These are phyloP conservation scores for Apiospora phragmitis DNA, from an alignment of 2,329 filamentous ascomycete species.

Conservation along the genomic window DNA sequence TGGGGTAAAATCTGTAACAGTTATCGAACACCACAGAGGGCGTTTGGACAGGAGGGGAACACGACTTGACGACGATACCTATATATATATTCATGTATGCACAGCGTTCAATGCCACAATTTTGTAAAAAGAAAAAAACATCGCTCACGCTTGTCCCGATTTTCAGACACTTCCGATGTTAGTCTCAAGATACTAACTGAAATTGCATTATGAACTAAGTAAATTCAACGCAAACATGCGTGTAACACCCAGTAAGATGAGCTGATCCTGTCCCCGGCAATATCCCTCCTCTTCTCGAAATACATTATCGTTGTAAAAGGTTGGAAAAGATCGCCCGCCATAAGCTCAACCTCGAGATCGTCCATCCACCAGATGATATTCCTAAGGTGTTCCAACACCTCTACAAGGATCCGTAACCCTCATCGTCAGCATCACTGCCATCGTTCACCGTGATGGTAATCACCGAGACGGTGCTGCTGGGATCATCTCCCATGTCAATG, in stretches of 20 bases:
- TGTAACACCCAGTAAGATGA: background rate
- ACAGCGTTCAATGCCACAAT: background rate
- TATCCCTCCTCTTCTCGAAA: background rate
- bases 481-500: background rate
- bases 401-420: background rate
- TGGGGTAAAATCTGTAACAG: background rate
- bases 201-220: background rate
- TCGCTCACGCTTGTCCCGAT: background rate
- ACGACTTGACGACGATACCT: slow-evolving; percentile 6
- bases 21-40: background rate
- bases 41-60: background rate
- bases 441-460: background rate
- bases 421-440: too few relatives aligned
- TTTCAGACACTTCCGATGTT: background rate
- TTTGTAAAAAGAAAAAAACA: background rate
- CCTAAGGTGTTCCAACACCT: background rate
- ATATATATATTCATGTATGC: background rate
- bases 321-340: background rate
- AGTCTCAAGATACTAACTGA: too few relatives aligned
- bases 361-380: background rate
- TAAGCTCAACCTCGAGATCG: background rate
- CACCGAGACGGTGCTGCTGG: background rate
- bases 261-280: background rate
- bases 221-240: background rate
- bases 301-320: background rate